These are phyloP conservation scores for Tricholoma sp. DNA, from an alignment of 768 basidiomycete genomes.

Conservation along the genomic window DNA sequence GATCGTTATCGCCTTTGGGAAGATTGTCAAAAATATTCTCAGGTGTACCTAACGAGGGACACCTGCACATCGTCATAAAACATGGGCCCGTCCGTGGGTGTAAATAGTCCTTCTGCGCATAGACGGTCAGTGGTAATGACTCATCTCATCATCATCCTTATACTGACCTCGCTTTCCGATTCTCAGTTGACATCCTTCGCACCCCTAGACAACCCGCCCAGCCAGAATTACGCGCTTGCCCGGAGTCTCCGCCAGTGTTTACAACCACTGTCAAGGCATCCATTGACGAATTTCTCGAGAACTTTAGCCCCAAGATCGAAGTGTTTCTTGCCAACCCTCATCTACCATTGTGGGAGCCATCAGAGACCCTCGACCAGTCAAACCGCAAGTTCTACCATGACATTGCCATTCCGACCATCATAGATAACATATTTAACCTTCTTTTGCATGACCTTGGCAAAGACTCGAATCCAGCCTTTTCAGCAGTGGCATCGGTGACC, in stretches of 20 bases:
- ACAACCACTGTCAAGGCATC: not conserved
- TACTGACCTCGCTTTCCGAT: not conserved
- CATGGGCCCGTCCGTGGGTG: not conserved
- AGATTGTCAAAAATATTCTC: not conserved
- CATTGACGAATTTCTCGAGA: not conserved
- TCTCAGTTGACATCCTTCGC: not conserved
- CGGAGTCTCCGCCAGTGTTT: not conserved
- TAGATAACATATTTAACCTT: not conserved
- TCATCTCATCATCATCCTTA: not conserved
- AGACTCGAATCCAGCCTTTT: not conserved
- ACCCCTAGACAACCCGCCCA: not conserved
- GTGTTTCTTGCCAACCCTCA: not conserved
- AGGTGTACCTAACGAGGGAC: not conserved
- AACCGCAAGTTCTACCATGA: not conserved
- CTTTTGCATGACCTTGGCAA: not conserved
- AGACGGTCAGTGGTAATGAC: not conserved
- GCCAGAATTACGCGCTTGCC: not conserved
- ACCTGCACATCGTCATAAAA: not conserved
- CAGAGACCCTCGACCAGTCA: not conserved
- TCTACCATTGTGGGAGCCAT: not conserved
- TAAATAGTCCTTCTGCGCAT: not conserved
- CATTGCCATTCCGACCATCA: not conserved
- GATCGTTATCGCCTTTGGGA: no score
- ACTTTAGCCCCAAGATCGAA: not conserved
- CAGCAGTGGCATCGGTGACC: not conserved